Base-by-base conservation (phyloP, 768 basidiomycete genomes). In the Boletus coccyginus region DNA sequence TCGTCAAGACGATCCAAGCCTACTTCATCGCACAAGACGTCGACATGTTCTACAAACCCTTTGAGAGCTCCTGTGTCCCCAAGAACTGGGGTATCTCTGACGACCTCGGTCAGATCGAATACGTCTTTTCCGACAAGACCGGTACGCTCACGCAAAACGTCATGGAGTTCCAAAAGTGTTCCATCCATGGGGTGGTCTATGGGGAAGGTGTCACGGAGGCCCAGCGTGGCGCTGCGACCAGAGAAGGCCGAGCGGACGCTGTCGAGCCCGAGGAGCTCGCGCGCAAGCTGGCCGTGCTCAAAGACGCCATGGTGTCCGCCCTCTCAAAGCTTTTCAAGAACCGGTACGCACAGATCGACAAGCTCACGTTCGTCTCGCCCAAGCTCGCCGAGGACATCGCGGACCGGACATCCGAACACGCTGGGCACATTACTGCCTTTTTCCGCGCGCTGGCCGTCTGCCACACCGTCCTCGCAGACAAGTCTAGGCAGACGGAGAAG, bases 81-180 rank as follows among this genome's bases (percentile, higher is more conserved):
- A 98, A 98, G 72, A 95, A 92, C 7, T 98, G 96, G 95, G 96
- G 95, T 69, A 95, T 98, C 64, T 97, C 94, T 4, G 96, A 98
- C 69, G 96, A 98, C 74, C 85, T 99, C 2, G 96, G 96, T 27
- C 96, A 98, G 75, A 98, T 98, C 72, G 95, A 98, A 76, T 99
- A 96, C 71, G 79, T 89, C 67, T 89, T 89, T 68, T 94, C 90
- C 11, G 93, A 95, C 80, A 96, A 96, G 78, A 96, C 94, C 0
- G 94, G 93, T 24, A 99, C 96, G 8, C 86, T 99, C 47, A 99
- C 96, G 0, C 95, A 97, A 73, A 99, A 98, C 75, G 78, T 96
- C 65, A 98, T 98, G 96, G 94, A 96, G 76, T 98, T 97, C 75
- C 93, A 97, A 70, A 94, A 91, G 69, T 97, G 94, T 64, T 95